Evolutionary conservation across 805 yeast genomes (phyloP), one percentile per base, ranked within the genome.

Genomic region (Saccharomycopsis fibuligera): DNA sequence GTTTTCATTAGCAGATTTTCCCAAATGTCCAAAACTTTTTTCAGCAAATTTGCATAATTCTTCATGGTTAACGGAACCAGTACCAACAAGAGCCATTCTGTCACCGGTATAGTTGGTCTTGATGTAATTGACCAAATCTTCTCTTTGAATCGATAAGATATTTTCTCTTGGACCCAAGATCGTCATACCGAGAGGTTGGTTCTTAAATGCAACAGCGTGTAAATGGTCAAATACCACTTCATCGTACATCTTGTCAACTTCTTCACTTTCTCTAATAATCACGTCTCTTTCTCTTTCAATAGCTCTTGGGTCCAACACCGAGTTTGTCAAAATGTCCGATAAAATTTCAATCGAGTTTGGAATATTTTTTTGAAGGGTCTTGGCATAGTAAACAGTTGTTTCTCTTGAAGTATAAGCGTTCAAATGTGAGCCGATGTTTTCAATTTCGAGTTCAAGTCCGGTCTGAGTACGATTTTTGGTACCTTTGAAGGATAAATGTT

Each of bases 321-420:
- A 87, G 64, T 81, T 78, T 14, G 96, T 91, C 56, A 95, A 72
- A 57, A 93, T 86, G 64, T 93, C 99, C 54, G 93, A 75, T 48
- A 93, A 70, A 38, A 93, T 87, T 61, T 89, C 95, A 25, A 93
- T 86, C 21, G 95, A 81, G 60, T 79, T 79, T 53, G 90, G 86
- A 40, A 95, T 81, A 61, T 95, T 96, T 30, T 74, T 74, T 57
- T 79, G 75, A 50, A 90, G 70, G 27, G 97, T 78, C 66, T 88
- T 89, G 43, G 98, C 96, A 66, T 89, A 93, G 66, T 90, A 93
- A 6, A 91, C 99, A 1, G 99, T 93, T 67, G 89, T 90, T 63
- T 93, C 99, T 61, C 99, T 79, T 19, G 96, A 88, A 2, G 99
- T 93, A 70, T 93, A 93, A n/a, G 99, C 99, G 64, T 95, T 93